Evolutionary conservation across 2,329 filamentous ascomycete genomes (phyloP).

Genomic region (Hypomyces perniciosus): DNA sequence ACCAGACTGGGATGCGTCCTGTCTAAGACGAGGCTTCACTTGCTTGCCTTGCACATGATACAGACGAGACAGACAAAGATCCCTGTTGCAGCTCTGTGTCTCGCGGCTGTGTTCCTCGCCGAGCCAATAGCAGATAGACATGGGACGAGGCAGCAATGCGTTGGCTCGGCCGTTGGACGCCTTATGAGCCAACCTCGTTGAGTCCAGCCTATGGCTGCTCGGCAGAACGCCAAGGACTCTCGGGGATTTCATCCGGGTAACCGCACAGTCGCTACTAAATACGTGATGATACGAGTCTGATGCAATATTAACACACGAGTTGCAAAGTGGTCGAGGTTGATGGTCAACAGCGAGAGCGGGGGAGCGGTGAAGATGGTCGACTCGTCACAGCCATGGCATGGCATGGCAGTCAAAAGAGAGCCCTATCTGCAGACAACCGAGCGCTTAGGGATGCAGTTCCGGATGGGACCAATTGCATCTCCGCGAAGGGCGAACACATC

Average conservation of each 20-base stretch:
- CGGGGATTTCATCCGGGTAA: not conserved
- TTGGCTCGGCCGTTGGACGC: slow-evolving; percentile 9
- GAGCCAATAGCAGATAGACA: slow-evolving; percentile 3
- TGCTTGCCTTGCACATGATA: no score
- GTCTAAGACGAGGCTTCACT: no score
- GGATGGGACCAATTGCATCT: not conserved
- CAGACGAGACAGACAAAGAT: no score
- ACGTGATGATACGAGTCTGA: no score
- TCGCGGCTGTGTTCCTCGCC: slow-evolving; percentile 5
- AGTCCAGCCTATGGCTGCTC: slow-evolving; percentile 3
- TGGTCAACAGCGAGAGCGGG: not conserved
- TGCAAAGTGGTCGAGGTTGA: not conserved
- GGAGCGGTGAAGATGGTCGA: not conserved
- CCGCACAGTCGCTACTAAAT: not conserved
- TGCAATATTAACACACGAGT: not conserved
- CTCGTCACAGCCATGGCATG: not conserved
- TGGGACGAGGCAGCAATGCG: slow-evolving; percentile 8
- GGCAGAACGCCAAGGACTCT: not conserved
- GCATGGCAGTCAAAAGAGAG: no score
- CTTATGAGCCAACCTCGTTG: slow-evolving; percentile 5
- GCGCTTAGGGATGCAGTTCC: not conserved
- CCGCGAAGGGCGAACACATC: not conserved
- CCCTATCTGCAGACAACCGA: not conserved
- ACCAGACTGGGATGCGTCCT: no score
- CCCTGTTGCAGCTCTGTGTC: not conserved